Evolutionary conservation across 768 basidiomycete species (phyloP).

Genomic region (Trametes elegans): DNA sequence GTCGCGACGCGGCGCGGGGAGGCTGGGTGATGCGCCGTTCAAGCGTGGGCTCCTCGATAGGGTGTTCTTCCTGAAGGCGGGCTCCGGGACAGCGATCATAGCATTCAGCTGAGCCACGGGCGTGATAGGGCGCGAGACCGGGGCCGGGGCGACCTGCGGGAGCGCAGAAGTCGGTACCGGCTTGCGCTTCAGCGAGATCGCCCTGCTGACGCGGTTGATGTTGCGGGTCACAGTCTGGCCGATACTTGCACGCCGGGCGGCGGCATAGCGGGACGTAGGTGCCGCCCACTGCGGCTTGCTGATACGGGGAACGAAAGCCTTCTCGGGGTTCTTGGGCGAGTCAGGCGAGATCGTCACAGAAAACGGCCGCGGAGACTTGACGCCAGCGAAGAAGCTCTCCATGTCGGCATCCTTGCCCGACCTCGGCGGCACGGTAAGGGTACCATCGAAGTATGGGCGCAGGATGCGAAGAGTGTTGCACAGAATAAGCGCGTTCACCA

Average conservation of each 20-base stretch:
- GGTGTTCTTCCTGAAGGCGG: conserved; percentile 15
- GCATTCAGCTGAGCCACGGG: conserved; percentile 22
- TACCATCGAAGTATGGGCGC: conserved; percentile 45
- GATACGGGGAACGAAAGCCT: conserved; percentile 8
- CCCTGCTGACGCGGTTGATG: conserved; percentile 19
- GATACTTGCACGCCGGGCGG: conserved; percentile 2
- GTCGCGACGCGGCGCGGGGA: conserved; percentile 23
- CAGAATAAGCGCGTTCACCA: conserved; percentile 63
- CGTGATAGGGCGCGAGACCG: conserved; percentile 23
- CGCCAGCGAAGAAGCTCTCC: conserved; percentile 27
- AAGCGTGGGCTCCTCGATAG: conserved; percentile 11
- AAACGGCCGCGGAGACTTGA: conserved; percentile 24
- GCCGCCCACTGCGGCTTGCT: conserved; percentile 14
- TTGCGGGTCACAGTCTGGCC: conserved; percentile 9
- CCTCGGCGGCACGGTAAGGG: neutral
- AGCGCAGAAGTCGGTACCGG: neutral
- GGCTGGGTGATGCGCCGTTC: neutral
- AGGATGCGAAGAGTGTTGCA: conserved; percentile 68
- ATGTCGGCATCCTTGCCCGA: conserved; percentile 15
- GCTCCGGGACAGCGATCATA: conserved; percentile 20
- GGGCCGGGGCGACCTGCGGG: neutral
- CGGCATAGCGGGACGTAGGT: conserved; percentile 7
- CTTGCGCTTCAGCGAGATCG: conserved; percentile 17
- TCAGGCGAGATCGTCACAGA: conserved; percentile 8
- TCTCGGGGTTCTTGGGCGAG: conserved; percentile 18